Percentiles rank a stretch among this genome's conserved stretches.
phyloP scores from a whole-genome alignment of 2,329 filamentous ascomycete species.

The Lithohypha guttulata region DNA sequence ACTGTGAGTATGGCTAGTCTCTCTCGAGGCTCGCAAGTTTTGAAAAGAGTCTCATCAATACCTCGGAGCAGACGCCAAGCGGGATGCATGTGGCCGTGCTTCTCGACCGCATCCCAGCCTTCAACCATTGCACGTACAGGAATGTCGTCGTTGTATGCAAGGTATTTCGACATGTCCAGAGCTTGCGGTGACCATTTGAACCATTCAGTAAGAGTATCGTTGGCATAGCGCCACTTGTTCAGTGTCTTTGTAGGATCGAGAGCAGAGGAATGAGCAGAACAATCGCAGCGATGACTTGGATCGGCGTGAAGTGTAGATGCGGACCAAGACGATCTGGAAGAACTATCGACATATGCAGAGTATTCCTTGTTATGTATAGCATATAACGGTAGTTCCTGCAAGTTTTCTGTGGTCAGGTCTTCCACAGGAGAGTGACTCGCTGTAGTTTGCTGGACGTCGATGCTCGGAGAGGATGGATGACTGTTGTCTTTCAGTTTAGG shows the following conservation, averaged over 20 bases:
- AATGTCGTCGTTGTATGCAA: constrained; percentile 13
- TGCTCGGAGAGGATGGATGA: neutral
- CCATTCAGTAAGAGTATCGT: constrained; percentile 9
- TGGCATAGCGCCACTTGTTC: constrained; percentile 19
- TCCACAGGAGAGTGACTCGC: neutral
- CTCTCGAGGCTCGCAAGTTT: constrained; percentile 13
- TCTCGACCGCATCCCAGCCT: constrained; percentile 19
- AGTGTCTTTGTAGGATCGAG: neutral
- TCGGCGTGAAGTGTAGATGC: constrained; percentile 45
- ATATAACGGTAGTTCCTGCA: neutral
- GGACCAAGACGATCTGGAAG: constrained; percentile 52
- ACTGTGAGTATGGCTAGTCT: constrained; percentile 18
- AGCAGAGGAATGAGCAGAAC: neutral
- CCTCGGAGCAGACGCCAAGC: constrained; percentile 18
- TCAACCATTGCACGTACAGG: constrained; percentile 18
- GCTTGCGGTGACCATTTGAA: constrained; percentile 5
- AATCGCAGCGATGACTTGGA: constrained; percentile 8
- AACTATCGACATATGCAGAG: constrained; percentile 1
- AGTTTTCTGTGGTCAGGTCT: neutral
- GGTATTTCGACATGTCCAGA: neutral
- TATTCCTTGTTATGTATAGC: constrained; percentile 1
- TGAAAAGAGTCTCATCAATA: constrained; percentile 18
- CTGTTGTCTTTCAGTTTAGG: too few relatives aligned
- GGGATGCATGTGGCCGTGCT: constrained; percentile 16
- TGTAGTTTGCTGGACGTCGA: neutral